Conservation (phyloP, 1,284 basidiomycete genomes). For the Porogramme epimiltina region DNA sequence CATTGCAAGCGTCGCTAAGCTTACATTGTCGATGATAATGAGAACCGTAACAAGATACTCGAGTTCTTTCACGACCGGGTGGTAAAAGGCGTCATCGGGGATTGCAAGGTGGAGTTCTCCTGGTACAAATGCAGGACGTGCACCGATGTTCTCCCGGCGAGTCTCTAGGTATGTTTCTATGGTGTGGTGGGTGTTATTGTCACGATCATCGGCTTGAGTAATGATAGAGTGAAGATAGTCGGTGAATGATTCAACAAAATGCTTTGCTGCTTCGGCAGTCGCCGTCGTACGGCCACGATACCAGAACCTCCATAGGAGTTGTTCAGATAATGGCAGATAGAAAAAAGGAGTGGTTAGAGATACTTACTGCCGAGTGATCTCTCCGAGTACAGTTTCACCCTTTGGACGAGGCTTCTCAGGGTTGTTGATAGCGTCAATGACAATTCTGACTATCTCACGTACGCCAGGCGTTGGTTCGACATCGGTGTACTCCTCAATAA, state of each 20-base stretch:
- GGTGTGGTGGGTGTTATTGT: conserved; percentile 23
- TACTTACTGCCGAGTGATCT: background rate
- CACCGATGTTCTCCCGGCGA: conserved; percentile 35
- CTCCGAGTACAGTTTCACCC: background rate
- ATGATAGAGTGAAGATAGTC: conserved; percentile 34
- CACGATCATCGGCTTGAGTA: conserved; percentile 32
- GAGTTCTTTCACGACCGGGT: conserved; percentile 34
- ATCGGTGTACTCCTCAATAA: conserved; percentile 45
- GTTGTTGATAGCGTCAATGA: background rate
- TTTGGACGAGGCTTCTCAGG: background rate
- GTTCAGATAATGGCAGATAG: background rate
- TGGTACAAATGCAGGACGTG: conserved; percentile 34
- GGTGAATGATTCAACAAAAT: conserved; percentile 22
- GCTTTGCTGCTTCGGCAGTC: conserved; percentile 15
- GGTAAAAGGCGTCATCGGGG: conserved; percentile 35
- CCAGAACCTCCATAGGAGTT: conserved; percentile 20
- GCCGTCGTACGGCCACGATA: conserved; percentile 13
- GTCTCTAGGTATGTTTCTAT: conserved; percentile 35
- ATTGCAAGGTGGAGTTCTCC: conserved; percentile 36
- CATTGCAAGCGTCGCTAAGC: too few species aligned
- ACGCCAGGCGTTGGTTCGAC: conserved; percentile 27
- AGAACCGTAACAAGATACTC: conserved; percentile 14
- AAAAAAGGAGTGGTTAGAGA: conserved; percentile 1
- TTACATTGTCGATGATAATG: conserved; percentile 32
- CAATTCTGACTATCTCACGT: conserved; percentile 26